Evolutionary conservation across 2,329 filamentous ascomycete species (phyloP), one percentile per base, ranked within the genome.

Genomic region (Colletotrichum navitas): DNA sequence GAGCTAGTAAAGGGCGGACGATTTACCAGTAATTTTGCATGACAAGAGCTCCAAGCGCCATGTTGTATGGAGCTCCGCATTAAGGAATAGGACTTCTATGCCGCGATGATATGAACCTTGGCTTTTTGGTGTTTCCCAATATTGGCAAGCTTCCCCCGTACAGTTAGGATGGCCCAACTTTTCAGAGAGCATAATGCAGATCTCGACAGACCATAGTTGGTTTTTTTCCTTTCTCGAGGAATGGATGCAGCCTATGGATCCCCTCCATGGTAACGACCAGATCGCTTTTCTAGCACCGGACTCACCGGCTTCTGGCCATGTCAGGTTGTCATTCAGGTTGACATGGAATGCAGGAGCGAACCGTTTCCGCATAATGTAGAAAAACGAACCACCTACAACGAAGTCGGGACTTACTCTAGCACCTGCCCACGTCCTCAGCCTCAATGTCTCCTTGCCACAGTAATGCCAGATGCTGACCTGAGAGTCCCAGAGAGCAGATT

Each of bases 131-230:
- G 47, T 79, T 7, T 77, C 78, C 78, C 52, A 63, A 69, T 36
- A 68, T 79, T 29, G 76, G 73, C 16, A 79, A 79, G 76, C 71
- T 75, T 4, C 65, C 76, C 5, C 65, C 74, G 1, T 79, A 78
- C 39, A 76, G 77, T 18, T 76, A 78, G 59, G 74, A 75, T 29
- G n/a, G 12, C 14, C 69, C 68, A 29, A 73, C 76, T 3, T 78
- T 77, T 58, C 75, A 16, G 43, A 56, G 6, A 59, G 39, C 2
- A 51, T 71, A 2, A 34, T 47, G 3, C 56, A 67, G 18, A 32
- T 63, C 32, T 52, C 43, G n/a, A 59, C 68, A 7, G 59, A 64
- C 59, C 56, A 67, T 29, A 47, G 26, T 5, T 39, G 71, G 1
- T 41, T 16, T 41, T 14, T 34, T 34, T 7, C 1, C 7, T 63